Conservation (phyloP, 441 rosid species). For the Brassica hybrid region DNA sequence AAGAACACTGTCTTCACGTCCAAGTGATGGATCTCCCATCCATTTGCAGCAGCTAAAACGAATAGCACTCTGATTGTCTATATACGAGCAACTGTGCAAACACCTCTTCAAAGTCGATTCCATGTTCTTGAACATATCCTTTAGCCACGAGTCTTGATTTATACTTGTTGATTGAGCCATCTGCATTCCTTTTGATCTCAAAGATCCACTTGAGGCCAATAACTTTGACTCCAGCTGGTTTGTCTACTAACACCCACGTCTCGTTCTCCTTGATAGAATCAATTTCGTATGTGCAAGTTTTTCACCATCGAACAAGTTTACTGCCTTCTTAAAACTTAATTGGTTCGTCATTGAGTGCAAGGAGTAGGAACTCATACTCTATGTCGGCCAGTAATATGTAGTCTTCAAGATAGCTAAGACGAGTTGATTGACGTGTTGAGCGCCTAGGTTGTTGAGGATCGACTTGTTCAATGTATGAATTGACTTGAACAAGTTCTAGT, state of each 20-base stretch:
- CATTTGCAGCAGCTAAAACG: background rate
- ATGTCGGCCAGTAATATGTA: background rate
- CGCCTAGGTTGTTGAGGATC: background rate
- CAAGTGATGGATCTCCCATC: background rate
- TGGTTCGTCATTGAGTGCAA: background rate
- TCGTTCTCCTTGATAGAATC: background rate
- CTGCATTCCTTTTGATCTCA: background rate
- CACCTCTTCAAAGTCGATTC: background rate
- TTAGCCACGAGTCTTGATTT: background rate
- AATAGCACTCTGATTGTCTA: background rate
- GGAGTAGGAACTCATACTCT: background rate
- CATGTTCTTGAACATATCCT: background rate
- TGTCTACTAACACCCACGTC: background rate
- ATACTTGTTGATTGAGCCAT: background rate
- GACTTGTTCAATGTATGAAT: background rate
- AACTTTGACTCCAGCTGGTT: background rate
- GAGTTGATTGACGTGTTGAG: background rate
- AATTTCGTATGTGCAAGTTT: background rate
- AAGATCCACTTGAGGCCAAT: background rate
- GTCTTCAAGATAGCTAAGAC: background rate
- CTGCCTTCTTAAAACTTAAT: background rate
- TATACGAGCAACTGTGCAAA: background rate
- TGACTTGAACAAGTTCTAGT: background rate
- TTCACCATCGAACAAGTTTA: too few relatives aligned
- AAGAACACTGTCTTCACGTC: background rate